Evolutionary conservation across 768 basidiomycete species (phyloP).

Genomic region (Mycena indigotica): DNA sequence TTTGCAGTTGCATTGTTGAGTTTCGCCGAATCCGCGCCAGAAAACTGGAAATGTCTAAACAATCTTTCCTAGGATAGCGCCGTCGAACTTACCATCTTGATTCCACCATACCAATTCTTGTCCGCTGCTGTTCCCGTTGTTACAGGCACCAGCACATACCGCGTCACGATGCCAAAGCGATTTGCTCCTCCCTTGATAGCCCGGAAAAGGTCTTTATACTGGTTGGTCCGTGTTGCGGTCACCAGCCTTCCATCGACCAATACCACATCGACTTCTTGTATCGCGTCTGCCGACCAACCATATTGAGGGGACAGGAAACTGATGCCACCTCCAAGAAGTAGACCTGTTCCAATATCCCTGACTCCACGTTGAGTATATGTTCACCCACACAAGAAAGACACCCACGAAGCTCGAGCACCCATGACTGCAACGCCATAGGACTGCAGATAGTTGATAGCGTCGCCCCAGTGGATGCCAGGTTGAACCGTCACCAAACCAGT

Average conservation of each 20-base stretch:
- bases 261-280: conserved; percentile 45
- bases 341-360: conserved; percentile 44
- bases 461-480: conserved; percentile 43
- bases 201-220: conserved; percentile 43
- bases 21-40: conserved; percentile 35
- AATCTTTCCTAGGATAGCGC: neutral
- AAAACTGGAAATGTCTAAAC: neutral
- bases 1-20: conserved; percentile 37
- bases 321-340: conserved; percentile 47
- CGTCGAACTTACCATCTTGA: conserved; percentile 33
- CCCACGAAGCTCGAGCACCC: conserved; percentile 31
- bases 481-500: conserved; percentile 41
- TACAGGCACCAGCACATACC: conserved; percentile 41
- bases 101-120: conserved; percentile 42
- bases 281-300: conserved; percentile 42
- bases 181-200: conserved; percentile 48
- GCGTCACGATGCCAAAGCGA: conserved; percentile 47
- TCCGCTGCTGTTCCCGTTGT: conserved; percentile 39
- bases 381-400: neutral
- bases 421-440: conserved; percentile 40
- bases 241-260: conserved; percentile 41
- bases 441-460: conserved; percentile 35
- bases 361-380: neutral
- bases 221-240: conserved; percentile 41
- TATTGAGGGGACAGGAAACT: conserved; percentile 39